These are phyloP conservation scores for Pseudonitzschia pungens DNA, from an alignment of 108 stramenopile species.

Conservation along the genomic window DNA sequence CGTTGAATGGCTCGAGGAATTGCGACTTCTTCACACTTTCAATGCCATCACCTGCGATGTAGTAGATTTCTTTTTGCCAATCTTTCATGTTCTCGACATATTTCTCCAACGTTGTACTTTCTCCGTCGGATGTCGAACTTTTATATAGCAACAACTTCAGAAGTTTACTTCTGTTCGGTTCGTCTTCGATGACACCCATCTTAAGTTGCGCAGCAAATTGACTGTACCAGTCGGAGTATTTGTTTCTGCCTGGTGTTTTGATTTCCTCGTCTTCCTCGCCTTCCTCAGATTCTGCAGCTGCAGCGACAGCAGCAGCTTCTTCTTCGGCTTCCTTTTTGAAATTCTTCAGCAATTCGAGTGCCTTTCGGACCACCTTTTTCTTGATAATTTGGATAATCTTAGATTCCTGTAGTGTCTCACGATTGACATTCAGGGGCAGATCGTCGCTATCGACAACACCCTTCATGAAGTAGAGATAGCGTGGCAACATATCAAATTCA, in stretches of 20 bases:
- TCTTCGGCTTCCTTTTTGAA: slow-evolving; percentile 58
- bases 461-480: slow-evolving; percentile 92
- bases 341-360: slow-evolving; percentile 91
- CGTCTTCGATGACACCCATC: slow-evolving; percentile 97
- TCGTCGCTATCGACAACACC: slow-evolving; percentile 99
- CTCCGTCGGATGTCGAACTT: slow-evolving; percentile 67
- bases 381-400: slow-evolving; percentile 98
- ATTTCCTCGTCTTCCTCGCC: slow-evolving; percentile 58
- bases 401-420: slow-evolving; percentile 97
- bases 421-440: slow-evolving; percentile 99
- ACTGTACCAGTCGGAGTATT: slow-evolving; percentile 95
- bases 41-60: slow-evolving; percentile 86
- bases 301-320: slow-evolving; percentile 31
- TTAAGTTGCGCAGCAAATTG: slow-evolving; percentile 94
- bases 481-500: slow-evolving; percentile 97
- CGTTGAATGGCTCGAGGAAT: slow-evolving; percentile 88
- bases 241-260: slow-evolving; percentile 47
- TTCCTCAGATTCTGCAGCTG: slow-evolving; percentile 45
- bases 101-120: slow-evolving; percentile 79
- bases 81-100: slow-evolving; percentile 97
- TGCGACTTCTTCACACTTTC: slow-evolving; percentile 86
- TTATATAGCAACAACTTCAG: slow-evolving; percentile 95
- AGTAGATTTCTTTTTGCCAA: slow-evolving; percentile 98
- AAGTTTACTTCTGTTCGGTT: slow-evolving; percentile 90
- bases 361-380: slow-evolving; percentile 99